These are phyloP conservation scores for Tulasnella sp. DNA, from an alignment of 768 basidiomycete genomes.

Conservation along the genomic window DNA sequence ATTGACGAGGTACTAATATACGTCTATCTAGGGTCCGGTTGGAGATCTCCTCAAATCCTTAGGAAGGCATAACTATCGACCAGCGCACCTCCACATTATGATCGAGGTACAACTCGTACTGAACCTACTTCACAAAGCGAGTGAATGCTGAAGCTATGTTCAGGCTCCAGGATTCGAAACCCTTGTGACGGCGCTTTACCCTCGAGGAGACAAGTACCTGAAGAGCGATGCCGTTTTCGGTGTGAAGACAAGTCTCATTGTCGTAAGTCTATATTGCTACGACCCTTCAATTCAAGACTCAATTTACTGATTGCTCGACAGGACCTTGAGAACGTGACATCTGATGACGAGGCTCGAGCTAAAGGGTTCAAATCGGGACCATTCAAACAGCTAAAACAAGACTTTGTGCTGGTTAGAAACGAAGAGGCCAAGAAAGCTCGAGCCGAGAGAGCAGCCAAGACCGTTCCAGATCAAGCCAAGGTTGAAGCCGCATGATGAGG, in stretches of 20 bases:
- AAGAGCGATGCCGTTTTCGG: slow-evolving; percentile 71
- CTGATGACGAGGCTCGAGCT: slow-evolving; percentile 41
- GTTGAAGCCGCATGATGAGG: neutral
- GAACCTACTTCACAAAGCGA: neutral
- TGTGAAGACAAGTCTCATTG: slow-evolving; percentile 64
- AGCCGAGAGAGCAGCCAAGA: slow-evolving; percentile 11
- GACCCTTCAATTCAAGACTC: neutral
- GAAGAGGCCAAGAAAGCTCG: slow-evolving; percentile 30
- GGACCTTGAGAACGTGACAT: slow-evolving; percentile 43
- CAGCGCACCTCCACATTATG: slow-evolving; percentile 69
- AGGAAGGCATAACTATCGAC: slow-evolving; percentile 61
- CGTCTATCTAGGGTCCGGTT: slow-evolving; percentile 47
- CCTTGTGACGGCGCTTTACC: slow-evolving; percentile 63
- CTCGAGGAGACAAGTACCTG: slow-evolving; percentile 55
- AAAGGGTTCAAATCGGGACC: slow-evolving; percentile 41
- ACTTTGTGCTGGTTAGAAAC: slow-evolving; percentile 36
- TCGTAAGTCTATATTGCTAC: slow-evolving; percentile 37
- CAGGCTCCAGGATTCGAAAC: slow-evolving; percentile 58
- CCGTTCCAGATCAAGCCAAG: neutral
- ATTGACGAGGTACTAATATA: slow-evolving; percentile 15
- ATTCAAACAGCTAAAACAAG: slow-evolving; percentile 33
- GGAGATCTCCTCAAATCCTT: slow-evolving; percentile 45
- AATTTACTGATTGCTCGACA: slow-evolving; percentile 21
- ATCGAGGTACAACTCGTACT: slow-evolving; percentile 28
- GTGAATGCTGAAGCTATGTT: neutral